phyloP scores from a whole-genome alignment of 2,329 filamentous ascomycete species.

The Pseudogymnoascus destructans region DNA sequence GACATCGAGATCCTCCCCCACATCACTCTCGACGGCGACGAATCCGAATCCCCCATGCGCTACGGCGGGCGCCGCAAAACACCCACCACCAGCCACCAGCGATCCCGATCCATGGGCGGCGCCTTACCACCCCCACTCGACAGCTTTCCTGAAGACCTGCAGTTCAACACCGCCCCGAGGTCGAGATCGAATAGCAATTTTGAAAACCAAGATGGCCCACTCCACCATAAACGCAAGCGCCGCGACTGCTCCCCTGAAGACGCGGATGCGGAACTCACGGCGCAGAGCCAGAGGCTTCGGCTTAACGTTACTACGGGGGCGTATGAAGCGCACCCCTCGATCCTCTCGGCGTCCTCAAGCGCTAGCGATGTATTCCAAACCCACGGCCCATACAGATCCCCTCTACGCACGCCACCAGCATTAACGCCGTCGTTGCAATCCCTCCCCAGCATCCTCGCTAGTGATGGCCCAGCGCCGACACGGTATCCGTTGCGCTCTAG shows the following conservation, averaged over 20 bases:
- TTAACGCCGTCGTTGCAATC: not conserved
- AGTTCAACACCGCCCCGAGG: not conserved
- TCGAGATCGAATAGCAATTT: not conserved
- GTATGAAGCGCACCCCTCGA: not conserved
- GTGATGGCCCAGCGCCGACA: not conserved
- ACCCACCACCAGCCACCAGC: conserved; percentile 18
- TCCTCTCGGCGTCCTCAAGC: not conserved
- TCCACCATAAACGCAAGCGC: not conserved
- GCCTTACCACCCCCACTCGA: not conserved
- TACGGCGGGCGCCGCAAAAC: conserved; percentile 19
- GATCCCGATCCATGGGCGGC: conserved; percentile 24
- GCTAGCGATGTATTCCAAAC: not conserved
- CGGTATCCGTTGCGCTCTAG: not conserved
- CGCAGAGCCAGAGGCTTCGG: not conserved
- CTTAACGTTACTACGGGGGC: not conserved
- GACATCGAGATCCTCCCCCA: conserved; percentile 31
- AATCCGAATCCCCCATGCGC: conserved; percentile 22
- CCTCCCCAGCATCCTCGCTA: not conserved
- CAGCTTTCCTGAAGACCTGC: not conserved
- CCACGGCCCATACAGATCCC: not conserved
- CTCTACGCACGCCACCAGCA: not conserved
- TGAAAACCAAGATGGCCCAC: not conserved
- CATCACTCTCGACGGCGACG: conserved; percentile 21
- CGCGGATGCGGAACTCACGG: not conserved
- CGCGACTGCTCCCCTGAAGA: not conserved